Conservation (phyloP, 371 early-diverging fungal species). For the Apophysomyces ossiformis region DNA sequence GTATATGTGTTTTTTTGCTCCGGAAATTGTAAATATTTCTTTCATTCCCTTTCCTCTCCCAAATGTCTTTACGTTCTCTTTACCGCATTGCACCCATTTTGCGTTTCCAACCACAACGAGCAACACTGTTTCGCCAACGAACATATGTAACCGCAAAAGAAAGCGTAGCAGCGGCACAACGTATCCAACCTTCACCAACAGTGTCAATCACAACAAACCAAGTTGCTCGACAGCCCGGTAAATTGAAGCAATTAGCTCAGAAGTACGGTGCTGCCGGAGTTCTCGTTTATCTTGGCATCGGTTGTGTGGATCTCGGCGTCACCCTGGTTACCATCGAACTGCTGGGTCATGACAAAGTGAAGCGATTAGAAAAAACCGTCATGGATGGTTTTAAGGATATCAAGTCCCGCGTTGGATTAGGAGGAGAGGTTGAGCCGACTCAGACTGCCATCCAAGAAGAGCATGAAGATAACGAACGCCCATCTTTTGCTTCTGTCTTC, state of each 20-base stretch:
- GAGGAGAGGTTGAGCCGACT: slow-evolving; percentile 8
- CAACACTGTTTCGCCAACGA: not conserved
- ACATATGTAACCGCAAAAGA: not conserved
- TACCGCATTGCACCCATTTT: not conserved
- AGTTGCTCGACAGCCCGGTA: slow-evolving; percentile 23
- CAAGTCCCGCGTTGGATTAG: slow-evolving; percentile 18
- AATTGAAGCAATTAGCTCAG: slow-evolving; percentile 35
- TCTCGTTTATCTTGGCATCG: slow-evolving; percentile 47
- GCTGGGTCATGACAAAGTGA: slow-evolving; percentile 46
- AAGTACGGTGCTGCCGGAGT: slow-evolving; percentile 52
- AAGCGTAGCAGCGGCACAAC: not conserved
- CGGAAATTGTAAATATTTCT: not conserved
- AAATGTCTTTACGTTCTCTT: slow-evolving; percentile 8
- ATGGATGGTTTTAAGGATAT: slow-evolving; percentile 18
- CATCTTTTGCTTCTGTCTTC: slow-evolving; percentile 49
- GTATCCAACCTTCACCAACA: not conserved
- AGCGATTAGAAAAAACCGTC: slow-evolving; percentile 36
- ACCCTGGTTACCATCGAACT: slow-evolving; percentile 44
- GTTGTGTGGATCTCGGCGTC: slow-evolving; percentile 41
- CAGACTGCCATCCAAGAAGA: not conserved
- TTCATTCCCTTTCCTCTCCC: not conserved
- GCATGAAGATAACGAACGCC: slow-evolving; percentile 18
- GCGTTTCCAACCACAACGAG: not conserved
- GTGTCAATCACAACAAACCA: not conserved
- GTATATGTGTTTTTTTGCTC: not conserved